Conservation (phyloP, 495 filamentous ascomycete species). For the Podospora comata region DNA sequence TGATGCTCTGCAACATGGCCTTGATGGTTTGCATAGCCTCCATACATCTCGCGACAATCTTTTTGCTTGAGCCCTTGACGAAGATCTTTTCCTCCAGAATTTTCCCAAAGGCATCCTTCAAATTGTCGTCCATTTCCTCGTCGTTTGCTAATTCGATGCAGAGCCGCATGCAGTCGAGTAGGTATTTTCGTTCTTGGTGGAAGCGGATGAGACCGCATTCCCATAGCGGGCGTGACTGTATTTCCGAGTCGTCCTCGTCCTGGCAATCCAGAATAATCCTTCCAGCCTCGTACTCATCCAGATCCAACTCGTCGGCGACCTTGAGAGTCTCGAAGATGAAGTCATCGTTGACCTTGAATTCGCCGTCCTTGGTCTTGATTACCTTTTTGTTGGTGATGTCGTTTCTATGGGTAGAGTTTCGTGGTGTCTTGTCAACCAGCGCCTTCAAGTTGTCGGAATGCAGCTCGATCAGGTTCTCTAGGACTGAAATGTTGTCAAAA, state of each 20-base stretch:
- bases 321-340: slow-evolving; percentile 76
- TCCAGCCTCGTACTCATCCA: slow-evolving; percentile 86
- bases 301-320: slow-evolving; percentile 78
- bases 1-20: slow-evolving; percentile 64
- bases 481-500: slow-evolving; percentile 58
- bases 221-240: slow-evolving; percentile 63
- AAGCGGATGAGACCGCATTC: slow-evolving; percentile 78
- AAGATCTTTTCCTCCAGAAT: slow-evolving; percentile 43
- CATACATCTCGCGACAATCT: slow-evolving; percentile 67
- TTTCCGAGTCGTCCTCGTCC: slow-evolving; percentile 59
- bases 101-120: slow-evolving; percentile 38
- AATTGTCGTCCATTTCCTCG: slow-evolving; percentile 37
- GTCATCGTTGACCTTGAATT: slow-evolving; percentile 80
- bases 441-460: slow-evolving; percentile 69
- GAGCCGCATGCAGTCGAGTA: slow-evolving; percentile 79
- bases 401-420: slow-evolving; percentile 60
- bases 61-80: slow-evolving; percentile 24
- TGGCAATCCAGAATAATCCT: slow-evolving; percentile 65
- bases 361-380: slow-evolving; percentile 62
- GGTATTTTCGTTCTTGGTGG: slow-evolving; percentile 71
- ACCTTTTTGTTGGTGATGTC: slow-evolving; percentile 52
- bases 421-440: slow-evolving; percentile 70
- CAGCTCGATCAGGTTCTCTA: slow-evolving; percentile 64
- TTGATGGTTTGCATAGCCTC: slow-evolving; percentile 69
- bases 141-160: slow-evolving; percentile 64